A percentile compares a stretch with the other conserved stretches of the same genome.
Conservation (phyloP, 176 grass and related monocot species). For the Carex myosuroides region DNA sequence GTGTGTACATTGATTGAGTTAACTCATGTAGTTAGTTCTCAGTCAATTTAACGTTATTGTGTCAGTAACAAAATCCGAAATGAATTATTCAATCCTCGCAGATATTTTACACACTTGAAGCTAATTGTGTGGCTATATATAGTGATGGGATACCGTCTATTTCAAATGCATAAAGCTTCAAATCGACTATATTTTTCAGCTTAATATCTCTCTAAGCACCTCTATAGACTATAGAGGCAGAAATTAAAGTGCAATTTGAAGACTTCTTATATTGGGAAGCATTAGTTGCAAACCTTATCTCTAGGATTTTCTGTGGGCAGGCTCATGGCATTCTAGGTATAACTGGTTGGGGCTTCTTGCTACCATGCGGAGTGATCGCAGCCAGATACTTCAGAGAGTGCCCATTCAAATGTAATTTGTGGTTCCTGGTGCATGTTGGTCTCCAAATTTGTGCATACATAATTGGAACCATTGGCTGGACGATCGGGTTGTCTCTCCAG, state of each 20-base stretch:
- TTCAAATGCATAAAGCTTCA: background rate
- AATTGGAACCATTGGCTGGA: background rate
- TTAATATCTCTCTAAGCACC: background rate
- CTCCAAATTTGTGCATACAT: background rate
- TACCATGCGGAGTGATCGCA: background rate
- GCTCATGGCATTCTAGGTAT: constrained; percentile 5
- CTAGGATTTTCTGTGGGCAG: background rate
- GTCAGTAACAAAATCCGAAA: too few species aligned
- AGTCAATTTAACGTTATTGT: too few species aligned
- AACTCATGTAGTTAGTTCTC: too few species aligned
- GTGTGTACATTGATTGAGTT: too few species aligned
- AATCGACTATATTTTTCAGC: background rate
- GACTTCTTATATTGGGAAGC: background rate
- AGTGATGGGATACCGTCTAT: background rate
- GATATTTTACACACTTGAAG: too few species aligned
- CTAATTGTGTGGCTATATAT: too few species aligned
- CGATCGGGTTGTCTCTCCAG: background rate
- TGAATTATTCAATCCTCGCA: too few species aligned
- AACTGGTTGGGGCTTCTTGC: background rate
- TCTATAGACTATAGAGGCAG: background rate
- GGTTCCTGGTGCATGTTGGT: background rate
- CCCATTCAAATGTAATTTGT: background rate
- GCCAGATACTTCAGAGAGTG: background rate
- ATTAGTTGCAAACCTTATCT: background rate
- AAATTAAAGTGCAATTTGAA: background rate